Evolutionary conservation across 306 rosid species (phyloP), one percentile per base, ranked within the genome.

Genomic region (Calophaca sinica): DNA sequence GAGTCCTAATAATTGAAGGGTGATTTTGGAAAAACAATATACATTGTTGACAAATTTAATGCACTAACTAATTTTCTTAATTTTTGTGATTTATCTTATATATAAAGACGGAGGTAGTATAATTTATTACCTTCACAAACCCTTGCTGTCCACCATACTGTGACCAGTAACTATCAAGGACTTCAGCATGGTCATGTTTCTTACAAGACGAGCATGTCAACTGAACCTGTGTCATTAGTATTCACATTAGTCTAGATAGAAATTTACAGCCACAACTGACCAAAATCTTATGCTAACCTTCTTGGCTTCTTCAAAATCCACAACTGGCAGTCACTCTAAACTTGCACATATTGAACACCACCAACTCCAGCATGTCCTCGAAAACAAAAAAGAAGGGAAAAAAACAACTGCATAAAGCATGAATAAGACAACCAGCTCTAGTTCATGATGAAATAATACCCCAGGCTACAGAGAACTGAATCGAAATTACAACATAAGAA

Each of bases 141-240:
- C 93, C 85, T 79, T 87, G 86, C 35, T 80, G 77, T 54, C 87
- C 89, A 20, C 51, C 68, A 66, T 36, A 45, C 12, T 54, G 31
- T 39, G 1, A 58, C 31, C 48, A 11, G 44, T 20, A 58, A 20
- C 52, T 44, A 57, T 4, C 46, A 55, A 38, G 44, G 20, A 55
- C 69, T 55, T 76, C 28, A 11, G 41, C 55, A 12, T 82, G 88
- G 32, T 83, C 81, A 2, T 88, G 89, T 59, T 72, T 75, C 81
- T 78, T 88, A 71, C 93, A 88, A 80, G 78, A 88, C 20, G 91
- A 83, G 45, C 52, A 81, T 86, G 86, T 74, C 73, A 85, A 82
- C 68, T 82, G 84, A 44, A 84, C 88, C 94, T 91, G 90, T 78
- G 76, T 51, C 58, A 62, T 63, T 32, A 57, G 69, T 49, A 67